Evolutionary conservation across 305 asterid genomes (phyloP).

Genomic region (Fraxinus angustifolia): DNA sequence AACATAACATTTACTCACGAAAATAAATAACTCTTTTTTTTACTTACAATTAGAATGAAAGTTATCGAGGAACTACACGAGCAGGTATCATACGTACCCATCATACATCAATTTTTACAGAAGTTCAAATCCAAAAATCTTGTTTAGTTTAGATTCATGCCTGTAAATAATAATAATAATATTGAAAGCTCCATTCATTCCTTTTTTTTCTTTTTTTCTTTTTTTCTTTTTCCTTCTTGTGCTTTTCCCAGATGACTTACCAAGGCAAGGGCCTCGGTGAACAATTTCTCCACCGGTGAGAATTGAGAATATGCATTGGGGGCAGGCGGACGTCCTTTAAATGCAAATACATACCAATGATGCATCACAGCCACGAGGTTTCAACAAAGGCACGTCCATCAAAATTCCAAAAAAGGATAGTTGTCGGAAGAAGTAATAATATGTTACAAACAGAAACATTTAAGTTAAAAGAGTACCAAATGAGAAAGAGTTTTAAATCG

Average conservation of each 20-base stretch:
- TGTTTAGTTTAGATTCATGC: too few relatives aligned
- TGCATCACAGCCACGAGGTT: neutral
- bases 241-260: neutral
- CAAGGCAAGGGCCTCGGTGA: neutral
- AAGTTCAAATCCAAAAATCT: too few relatives aligned
- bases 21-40: neutral
- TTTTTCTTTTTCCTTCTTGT: neutral
- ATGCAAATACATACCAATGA: neutral
- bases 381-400: conserved; percentile 20
- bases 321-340: neutral
- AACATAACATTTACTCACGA: neutral
- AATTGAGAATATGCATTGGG: neutral
- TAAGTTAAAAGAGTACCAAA: conserved; percentile 21
- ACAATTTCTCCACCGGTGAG: neutral
- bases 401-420: conserved; percentile 11
- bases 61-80: neutral
- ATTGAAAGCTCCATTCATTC: neutral
- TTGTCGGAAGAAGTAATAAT: conserved; percentile 20
- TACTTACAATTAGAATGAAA: neutral
- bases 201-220: neutral
- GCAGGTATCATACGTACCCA: neutral
- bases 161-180: too few relatives aligned
- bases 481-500: conserved; percentile 17
- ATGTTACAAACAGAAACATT: conserved; percentile 36
- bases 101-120: neutral